These are phyloP conservation scores for Colletotrichum aenigma DNA, from an alignment of 2,329 filamentous ascomycete genomes.

Conservation along the genomic window DNA sequence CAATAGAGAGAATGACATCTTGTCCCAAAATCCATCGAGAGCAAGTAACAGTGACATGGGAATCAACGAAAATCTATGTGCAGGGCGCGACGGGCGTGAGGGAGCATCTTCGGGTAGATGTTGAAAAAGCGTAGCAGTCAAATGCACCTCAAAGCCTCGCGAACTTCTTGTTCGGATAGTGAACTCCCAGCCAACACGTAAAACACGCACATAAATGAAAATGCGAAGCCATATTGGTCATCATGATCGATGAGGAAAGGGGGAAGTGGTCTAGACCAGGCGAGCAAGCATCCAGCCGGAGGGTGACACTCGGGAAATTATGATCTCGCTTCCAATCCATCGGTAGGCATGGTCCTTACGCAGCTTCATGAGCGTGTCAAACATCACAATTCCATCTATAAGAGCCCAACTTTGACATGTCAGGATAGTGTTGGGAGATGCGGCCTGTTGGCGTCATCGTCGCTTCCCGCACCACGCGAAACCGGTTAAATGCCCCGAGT, in stretches of 20 bases:
- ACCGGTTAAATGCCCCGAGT: neutral
- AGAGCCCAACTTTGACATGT: neutral
- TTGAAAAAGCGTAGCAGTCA: rapidly evolving
- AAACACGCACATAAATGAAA: neutral
- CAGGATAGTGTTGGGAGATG: neutral
- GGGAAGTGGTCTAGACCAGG: neutral
- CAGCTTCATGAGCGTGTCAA: neutral
- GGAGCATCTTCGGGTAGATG: neutral
- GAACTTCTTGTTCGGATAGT: neutral
- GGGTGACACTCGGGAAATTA: neutral
- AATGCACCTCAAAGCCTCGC: neutral
- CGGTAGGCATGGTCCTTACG: neutral
- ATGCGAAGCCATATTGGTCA: neutral
- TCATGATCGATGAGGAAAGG: neutral
- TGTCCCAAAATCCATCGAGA: neutral
- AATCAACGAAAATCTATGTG: neutral
- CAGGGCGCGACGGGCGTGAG: neutral
- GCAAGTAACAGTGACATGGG: neutral
- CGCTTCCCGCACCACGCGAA: neutral
- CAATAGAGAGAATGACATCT: neutral
- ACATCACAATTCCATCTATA: neutral
- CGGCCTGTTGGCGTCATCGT: neutral
- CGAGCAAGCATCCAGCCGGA: neutral
- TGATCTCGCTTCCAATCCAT: neutral
- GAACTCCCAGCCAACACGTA: neutral